Evolutionary conservation across 495 filamentous ascomycete genomes (phyloP).

Genomic region (Xylaria flabelliformis): DNA sequence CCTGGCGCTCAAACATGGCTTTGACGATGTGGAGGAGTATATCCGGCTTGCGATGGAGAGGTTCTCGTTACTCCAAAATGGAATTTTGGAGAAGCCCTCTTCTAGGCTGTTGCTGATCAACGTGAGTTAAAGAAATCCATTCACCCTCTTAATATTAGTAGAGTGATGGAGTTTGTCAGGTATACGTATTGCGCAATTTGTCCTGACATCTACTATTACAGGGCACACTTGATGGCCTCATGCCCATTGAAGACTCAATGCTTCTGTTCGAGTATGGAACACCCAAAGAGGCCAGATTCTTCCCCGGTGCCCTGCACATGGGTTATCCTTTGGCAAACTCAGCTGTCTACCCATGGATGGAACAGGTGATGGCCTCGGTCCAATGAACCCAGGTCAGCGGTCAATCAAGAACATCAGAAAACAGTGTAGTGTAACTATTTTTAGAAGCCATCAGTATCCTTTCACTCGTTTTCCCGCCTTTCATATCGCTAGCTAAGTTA

Average conservation of each 20-base stretch:
- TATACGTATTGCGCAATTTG: background rate
- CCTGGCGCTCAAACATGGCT: conserved; percentile 76
- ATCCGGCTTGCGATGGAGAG: conserved; percentile 65
- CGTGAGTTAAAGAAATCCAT: conserved; percentile 43
- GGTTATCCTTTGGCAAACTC: conserved; percentile 65
- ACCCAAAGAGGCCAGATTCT: conserved; percentile 76
- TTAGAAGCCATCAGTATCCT: background rate
- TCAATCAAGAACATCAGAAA: background rate
- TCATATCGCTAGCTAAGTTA: background rate
- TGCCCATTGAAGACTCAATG: conserved; percentile 79
- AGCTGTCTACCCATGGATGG: conserved; percentile 63
- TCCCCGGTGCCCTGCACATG: conserved; percentile 67
- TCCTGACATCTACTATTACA: conserved; percentile 37
- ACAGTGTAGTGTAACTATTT: background rate
- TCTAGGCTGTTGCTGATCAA: conserved; percentile 72
- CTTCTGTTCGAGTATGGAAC: conserved; percentile 71
- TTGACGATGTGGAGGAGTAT: conserved; percentile 63
- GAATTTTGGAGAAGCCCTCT: conserved; percentile 67
- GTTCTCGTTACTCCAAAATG: conserved; percentile 76
- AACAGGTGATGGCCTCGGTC: conserved; percentile 49
- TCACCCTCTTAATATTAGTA: background rate
- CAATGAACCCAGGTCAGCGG: background rate
- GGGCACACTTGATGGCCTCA: conserved; percentile 73
- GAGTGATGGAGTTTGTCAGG: background rate
- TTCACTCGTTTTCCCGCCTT: background rate